Percentiles rank a stretch among this genome's conserved stretches.
phyloP scores from a whole-genome alignment of 441 rosid species.

The Rhodomyrtus psidioides region DNA sequence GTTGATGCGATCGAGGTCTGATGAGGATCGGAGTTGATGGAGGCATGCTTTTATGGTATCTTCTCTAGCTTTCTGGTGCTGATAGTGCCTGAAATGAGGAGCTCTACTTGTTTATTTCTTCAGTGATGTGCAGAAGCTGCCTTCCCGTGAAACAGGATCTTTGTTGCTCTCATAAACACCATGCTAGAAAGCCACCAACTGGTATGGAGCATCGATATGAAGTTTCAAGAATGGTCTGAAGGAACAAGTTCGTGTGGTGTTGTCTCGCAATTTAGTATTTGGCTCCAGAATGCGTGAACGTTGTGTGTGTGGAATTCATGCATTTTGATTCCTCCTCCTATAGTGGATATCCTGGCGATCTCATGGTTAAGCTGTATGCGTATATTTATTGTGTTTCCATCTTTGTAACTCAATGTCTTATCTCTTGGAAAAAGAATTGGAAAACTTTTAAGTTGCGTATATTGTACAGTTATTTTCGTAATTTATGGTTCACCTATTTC shows the following conservation, averaged over 20 bases:
- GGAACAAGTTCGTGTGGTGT: neutral
- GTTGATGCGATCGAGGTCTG: slow-evolving; percentile 51
- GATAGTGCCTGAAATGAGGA: neutral
- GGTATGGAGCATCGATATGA: neutral
- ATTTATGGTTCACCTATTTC: neutral
- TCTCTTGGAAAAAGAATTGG: neutral
- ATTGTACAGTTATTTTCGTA: neutral
- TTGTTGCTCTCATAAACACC: slow-evolving; percentile 7
- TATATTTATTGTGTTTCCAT: neutral
- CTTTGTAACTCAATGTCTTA: neutral
- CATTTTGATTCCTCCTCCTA: neutral
- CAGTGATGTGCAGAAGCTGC: slow-evolving; percentile 20
- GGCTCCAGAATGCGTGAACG: neutral
- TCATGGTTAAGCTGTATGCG: neutral
- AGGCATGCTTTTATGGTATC: slow-evolving; percentile 25
- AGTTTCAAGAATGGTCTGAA: neutral
- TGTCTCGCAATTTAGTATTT: neutral
- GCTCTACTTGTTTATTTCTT: slow-evolving; percentile 9
- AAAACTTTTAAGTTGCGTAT: neutral
- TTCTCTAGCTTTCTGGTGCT: neutral
- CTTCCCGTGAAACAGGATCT: slow-evolving; percentile 2
- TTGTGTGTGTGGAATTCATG: neutral
- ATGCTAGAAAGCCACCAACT: neutral
- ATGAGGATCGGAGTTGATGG: slow-evolving; percentile 47
- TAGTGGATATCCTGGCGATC: neutral